Conservation (phyloP, 768 basidiomycete species). For the Psilocybe tampanensis region DNA sequence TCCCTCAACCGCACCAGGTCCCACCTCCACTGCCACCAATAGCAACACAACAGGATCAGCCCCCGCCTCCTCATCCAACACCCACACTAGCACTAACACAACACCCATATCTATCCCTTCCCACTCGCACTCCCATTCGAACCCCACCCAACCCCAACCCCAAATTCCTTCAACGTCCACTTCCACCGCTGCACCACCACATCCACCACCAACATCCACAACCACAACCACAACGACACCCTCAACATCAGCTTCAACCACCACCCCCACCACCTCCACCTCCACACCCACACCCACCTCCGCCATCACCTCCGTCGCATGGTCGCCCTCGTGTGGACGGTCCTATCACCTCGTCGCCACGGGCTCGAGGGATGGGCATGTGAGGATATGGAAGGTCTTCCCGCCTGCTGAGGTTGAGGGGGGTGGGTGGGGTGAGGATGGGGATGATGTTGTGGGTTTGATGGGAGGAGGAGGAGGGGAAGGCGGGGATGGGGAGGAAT, state of each 20-base stretch:
- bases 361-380: slow-evolving; percentile 84
- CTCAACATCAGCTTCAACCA: too few relatives aligned
- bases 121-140: too few relatives aligned
- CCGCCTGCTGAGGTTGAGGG: slow-evolving; percentile 35
- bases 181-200: background rate
- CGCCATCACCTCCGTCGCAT: slow-evolving; percentile 83
- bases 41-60: too few relatives aligned
- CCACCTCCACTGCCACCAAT: too few relatives aligned
- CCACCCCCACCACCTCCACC: background rate
- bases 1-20: background rate
- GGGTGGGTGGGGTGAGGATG: slow-evolving; percentile 10
- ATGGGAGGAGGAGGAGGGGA: slow-evolving; percentile 31
- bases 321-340: slow-evolving; percentile 94
- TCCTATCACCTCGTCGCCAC: slow-evolving; percentile 95
- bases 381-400: slow-evolving; percentile 86
- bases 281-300: slow-evolving; percentile 8
- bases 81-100: too few relatives aligned
- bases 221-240: too few relatives aligned
- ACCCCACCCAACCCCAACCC: too few relatives aligned
- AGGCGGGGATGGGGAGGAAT: slow-evolving; percentile 48
- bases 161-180: too few relatives aligned
- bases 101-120: too few relatives aligned
- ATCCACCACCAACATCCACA: too few relatives aligned
- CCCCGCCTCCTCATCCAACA: too few relatives aligned
- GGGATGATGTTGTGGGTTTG: too few relatives aligned